Conservation (phyloP, 345 rosid species). For the Salix exigua region DNA sequence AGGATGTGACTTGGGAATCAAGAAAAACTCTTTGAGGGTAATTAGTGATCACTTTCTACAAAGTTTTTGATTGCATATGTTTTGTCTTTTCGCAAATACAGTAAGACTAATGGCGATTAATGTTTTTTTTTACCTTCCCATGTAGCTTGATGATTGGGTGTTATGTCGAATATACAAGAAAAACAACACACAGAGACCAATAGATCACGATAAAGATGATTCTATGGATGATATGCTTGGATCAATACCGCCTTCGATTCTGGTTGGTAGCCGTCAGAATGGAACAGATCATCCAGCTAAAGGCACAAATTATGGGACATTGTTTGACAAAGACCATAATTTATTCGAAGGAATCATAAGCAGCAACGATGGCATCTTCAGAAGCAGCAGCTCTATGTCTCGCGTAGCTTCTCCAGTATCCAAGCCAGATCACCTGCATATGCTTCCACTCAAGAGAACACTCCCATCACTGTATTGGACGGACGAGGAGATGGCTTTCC, state of each 20-base stretch:
- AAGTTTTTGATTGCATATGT: not conserved
- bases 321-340: conserved; percentile 40
- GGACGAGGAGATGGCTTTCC: conserved; percentile 26
- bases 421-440: conserved; percentile 37
- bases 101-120: not conserved
- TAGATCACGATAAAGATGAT: conserved; percentile 61
- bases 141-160: conserved; percentile 96
- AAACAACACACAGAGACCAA: conserved; percentile 41
- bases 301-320: conserved; percentile 30
- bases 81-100: not conserved
- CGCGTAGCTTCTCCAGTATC: conserved; percentile 34
- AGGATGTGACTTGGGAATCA: conserved; percentile 59
- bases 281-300: conserved; percentile 28
- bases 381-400: conserved; percentile 22
- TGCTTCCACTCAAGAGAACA: conserved; percentile 55
- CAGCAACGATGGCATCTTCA: conserved; percentile 15
- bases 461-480: conserved; percentile 62
- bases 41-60: not conserved
- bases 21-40: conserved; percentile 87
- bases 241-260: conserved; percentile 48
- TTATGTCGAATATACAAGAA: conserved; percentile 91
- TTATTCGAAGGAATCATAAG: conserved; percentile 46
- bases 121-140: not conserved
- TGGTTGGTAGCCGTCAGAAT: conserved; percentile 29
- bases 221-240: conserved; percentile 46